A percentile compares a stretch with the other conserved stretches of the same genome.
Conservation (phyloP, 2,329 filamentous ascomycete species). For the Aureobasidium sp. region DNA sequence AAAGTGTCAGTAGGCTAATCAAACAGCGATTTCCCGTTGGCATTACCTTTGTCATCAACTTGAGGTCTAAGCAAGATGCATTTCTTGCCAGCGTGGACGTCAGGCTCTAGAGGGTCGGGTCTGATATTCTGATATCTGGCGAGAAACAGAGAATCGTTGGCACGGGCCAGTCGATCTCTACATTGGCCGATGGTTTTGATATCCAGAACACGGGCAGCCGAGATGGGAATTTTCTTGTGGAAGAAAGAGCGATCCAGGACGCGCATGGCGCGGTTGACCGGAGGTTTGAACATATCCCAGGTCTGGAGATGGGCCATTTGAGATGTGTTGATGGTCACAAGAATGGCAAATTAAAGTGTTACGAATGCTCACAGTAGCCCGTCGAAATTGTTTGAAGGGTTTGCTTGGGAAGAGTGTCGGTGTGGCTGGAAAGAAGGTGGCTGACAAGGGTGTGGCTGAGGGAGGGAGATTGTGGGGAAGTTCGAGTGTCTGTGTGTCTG, state of each 20-base stretch:
- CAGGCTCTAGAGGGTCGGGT: slow-evolving; percentile 51
- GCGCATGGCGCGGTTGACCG: slow-evolving; percentile 71
- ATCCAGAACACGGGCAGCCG: slow-evolving; percentile 72
- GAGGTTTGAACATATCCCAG: slow-evolving; percentile 68
- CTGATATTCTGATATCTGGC: slow-evolving; percentile 59
- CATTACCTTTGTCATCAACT: slow-evolving; percentile 25
- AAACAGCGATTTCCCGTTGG: slow-evolving; percentile 17
- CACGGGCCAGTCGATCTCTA: slow-evolving; percentile 58
- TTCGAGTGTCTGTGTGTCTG: not conserved
- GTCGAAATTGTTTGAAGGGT: slow-evolving; percentile 6
- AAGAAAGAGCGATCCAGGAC: slow-evolving; percentile 80
- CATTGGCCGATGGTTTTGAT: slow-evolving; percentile 66
- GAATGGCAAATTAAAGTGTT: not conserved
- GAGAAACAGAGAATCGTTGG: slow-evolving; percentile 57
- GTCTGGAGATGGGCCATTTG: slow-evolving; percentile 27
- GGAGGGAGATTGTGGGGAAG: not conserved
- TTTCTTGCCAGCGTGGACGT: slow-evolving; percentile 42
- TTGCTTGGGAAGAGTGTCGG: not conserved
- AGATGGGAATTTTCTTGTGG: slow-evolving; percentile 64
- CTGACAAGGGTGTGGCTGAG: not conserved
- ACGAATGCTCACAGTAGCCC: not conserved
- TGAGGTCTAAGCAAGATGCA: slow-evolving; percentile 42
- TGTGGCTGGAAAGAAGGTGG: not conserved
- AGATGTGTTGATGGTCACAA: not conserved
- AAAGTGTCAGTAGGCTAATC: not conserved